phyloP scores from a whole-genome alignment of 306 rosid genomes.

The Lathyrus oleraceus region DNA sequence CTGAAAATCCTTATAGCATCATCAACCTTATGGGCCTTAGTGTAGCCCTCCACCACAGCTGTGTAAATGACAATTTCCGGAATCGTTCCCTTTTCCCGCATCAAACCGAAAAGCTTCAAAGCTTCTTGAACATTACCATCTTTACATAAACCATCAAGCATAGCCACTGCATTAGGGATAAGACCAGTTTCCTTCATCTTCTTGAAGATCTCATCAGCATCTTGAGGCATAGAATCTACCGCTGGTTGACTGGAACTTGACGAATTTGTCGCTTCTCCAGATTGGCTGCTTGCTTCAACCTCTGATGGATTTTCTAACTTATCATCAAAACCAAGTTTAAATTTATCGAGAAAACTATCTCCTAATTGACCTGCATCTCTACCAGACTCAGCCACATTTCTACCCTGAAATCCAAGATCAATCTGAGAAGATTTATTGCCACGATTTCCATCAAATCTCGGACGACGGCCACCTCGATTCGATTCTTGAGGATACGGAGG shows the following conservation, averaged over 20 bases:
- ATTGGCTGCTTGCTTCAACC: conserved; percentile 20
- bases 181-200: conserved; percentile 94
- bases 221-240: conserved; percentile 49
- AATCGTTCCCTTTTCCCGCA: conserved; percentile 90
- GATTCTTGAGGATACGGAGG: conserved; percentile 16
- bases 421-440: conserved; percentile 21
- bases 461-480: conserved; percentile 33
- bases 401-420: conserved; percentile 36
- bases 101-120: conserved; percentile 78
- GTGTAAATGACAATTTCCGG: conserved; percentile 92
- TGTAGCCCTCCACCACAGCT: conserved; percentile 85
- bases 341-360: conserved; percentile 70
- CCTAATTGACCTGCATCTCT: conserved; percentile 32
- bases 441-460: conserved; percentile 36
- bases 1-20: conserved; percentile 78
- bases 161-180: conserved; percentile 90
- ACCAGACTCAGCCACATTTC: conserved; percentile 28
- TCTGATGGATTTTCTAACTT: conserved; percentile 37
- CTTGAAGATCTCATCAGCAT: conserved; percentile 80
- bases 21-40: conserved; percentile 69
- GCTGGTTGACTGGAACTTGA: conserved; percentile 27
- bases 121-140: conserved; percentile 95
- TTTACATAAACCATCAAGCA: conserved; percentile 97
- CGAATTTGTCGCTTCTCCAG: conserved; percentile 31
- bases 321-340: conserved; percentile 55